Evolutionary conservation across 129 eudicot genomes (phyloP), one percentile per base, ranked within the genome.

Genomic region (Arctium minus): DNA sequence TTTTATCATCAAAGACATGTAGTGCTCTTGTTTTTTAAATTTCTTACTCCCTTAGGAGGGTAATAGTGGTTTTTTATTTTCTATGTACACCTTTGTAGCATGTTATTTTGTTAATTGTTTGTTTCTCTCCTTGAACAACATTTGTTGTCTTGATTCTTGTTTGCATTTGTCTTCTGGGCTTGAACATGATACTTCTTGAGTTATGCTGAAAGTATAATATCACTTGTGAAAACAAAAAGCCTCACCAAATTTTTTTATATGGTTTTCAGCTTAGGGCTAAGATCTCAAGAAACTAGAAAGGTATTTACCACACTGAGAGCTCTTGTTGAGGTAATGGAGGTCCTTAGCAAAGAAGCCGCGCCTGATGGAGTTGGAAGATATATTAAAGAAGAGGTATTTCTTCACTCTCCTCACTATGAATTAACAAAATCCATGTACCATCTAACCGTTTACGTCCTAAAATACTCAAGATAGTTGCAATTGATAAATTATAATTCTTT

Each of bases 251-350:
- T 39, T 76, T 44, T 79, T 81, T 29, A 39, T 80, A 30, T 50
- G 81, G 67, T 79, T 67, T 89, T 83, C 91, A 91, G 96, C 73
- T 88, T 91, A 89, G 87, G 86, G 76, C 73, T 86, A 73, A 89
- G 96, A 82, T 90, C 87, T 79, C 75, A 75, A 81, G 93, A 93
- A 86, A 93, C 87, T 81, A 91, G 80, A 70, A 90, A 88, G 82
- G 94, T 90, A 31, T 92, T 96, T 86, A 85, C 99, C 67, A 96
- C 98, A 73, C 79, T 96, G 90, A 89, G 94, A 90, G 99, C 98
- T 38, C 86, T 96, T 83, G 90, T 96, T 80, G 99, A 96, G 87
- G 99, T 91, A 48, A 84, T 96, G 99, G 98, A 96, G 75, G 86
- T 75, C 72, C 90, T 96, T 15, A 92, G 94, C 78, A 90, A 88